Base-by-base conservation (phyloP, 495 filamentous ascomycete genomes). In the Trichodelitschia bisporula region DNA sequence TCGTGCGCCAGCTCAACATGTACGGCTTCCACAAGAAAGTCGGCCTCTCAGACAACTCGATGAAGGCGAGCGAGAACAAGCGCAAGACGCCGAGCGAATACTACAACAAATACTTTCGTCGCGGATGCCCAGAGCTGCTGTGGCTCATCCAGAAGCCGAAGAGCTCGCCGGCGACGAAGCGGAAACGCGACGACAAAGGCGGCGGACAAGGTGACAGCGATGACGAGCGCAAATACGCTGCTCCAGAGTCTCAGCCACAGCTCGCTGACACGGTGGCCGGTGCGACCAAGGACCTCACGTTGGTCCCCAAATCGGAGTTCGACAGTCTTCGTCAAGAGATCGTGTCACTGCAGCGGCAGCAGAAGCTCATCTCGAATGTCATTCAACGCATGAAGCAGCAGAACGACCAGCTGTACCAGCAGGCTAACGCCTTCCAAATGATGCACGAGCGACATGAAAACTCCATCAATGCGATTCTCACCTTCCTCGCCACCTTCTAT, bases 21-120 rank as follows among this genome's bases (percentile, higher is more conserved):
- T 97, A 99, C 48, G 86, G 86, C 4, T 99, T 99, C 45, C 86
- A 99, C 50, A 99, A 99, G 57, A 78, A 84, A 31, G 89, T 99
- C 6, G 86, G 86, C 2, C 65, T 99, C 15, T 86, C 82, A 4
- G 86, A 95, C 49, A 91, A 91, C 46, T 93, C 83, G 0, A 86
- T 95, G 73, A 77, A 82, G 37, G 82, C 89, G 17, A 92, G 82
- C 48, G 84, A 95, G 50, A 69, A 79, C 33, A 89, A 92, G 46
- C 83, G 82, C 45, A 95, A 95, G 52, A 90, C 79, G 27, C 86
- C 86, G 2, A 93, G 84, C 59, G 84, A 95, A 59, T 99, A 95
- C 46, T 77, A 73, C 31, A 92, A 99, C 43, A 77, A 77, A 11
- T 99, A 78, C 51, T 99, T 99, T 51, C 80, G 80, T 37, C 72